These are phyloP conservation scores for Gossypium longicalyx DNA, from an alignment of 345 rosid species.

Conservation along the genomic window DNA sequence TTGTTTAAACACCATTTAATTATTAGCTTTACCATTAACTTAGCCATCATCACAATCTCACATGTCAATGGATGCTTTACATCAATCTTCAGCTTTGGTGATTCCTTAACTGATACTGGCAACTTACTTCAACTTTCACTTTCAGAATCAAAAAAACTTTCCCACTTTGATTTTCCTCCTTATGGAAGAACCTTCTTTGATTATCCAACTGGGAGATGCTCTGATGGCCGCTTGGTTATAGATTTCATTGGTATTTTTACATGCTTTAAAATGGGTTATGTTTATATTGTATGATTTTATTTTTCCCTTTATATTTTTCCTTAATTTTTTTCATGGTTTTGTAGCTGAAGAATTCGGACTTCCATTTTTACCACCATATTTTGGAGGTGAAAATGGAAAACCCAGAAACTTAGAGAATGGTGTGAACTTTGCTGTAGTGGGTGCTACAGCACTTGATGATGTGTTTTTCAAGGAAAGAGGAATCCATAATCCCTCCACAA, in stretches of 20 bases:
- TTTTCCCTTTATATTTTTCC: not conserved
- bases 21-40: not conserved
- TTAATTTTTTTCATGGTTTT: not conserved
- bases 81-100: constrained; percentile 58
- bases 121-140: constrained; percentile 18
- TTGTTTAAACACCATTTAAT: not conserved
- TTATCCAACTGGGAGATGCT: constrained; percentile 44
- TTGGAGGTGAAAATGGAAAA: constrained; percentile 24
- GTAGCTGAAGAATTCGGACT: constrained; percentile 42
- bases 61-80: constrained; percentile 11
- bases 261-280: not conserved
- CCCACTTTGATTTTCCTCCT: constrained; percentile 33
- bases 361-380: constrained; percentile 38
- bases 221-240: constrained; percentile 52
- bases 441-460: constrained; percentile 48
- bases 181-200: constrained; percentile 45
- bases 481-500: constrained; percentile 22
- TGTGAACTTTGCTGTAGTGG: constrained; percentile 49
- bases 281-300: not conserved
- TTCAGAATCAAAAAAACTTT: constrained; percentile 12
- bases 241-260: constrained; percentile 42
- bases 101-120: constrained; percentile 57
- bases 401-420: constrained; percentile 25
- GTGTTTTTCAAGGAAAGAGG: constrained; percentile 29
- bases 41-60: not conserved